These are phyloP conservation scores for Inga oerstediana DNA, from an alignment of 306 rosid species.

Conservation along the genomic window DNA sequence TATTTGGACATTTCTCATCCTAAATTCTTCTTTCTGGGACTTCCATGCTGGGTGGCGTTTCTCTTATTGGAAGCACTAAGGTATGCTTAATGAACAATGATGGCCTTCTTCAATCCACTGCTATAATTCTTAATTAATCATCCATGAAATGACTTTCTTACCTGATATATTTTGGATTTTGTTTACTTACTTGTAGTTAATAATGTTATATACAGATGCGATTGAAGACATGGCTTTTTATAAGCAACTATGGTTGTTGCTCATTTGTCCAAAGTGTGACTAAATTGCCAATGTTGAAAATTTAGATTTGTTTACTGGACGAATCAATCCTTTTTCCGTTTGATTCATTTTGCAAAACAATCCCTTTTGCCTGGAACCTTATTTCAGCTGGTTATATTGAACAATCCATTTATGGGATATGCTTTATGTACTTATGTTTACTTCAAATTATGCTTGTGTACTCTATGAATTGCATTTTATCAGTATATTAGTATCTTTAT, in stretches of 20 bases:
- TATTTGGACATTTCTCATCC: not conserved
- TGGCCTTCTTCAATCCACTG: not conserved
- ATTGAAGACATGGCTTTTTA: too few species aligned
- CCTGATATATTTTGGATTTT: too few species aligned
- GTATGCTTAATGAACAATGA: conserved; percentile 32
- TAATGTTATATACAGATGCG: too few species aligned
- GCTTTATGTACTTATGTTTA: conserved; percentile 48
- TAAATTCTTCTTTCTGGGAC: conserved; percentile 42
- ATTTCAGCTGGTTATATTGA: conserved; percentile 80
- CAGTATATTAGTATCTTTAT: not conserved
- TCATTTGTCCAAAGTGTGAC: not conserved
- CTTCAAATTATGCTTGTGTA: not conserved
- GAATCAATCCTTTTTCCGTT: conserved; percentile 6
- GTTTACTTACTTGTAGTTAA: too few species aligned
- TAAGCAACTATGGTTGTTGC: too few species aligned
- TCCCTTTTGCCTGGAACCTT: conserved; percentile 94
- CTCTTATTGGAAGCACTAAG: conserved; percentile 38
- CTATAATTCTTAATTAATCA: not conserved
- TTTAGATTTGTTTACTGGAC: not conserved
- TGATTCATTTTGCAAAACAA: conserved; percentile 62
- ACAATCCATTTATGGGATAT: conserved; percentile 80
- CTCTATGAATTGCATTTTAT: conserved; percentile 4
- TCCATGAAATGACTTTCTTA: not conserved
- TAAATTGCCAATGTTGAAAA: not conserved
- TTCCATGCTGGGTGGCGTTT: conserved; percentile 28